Percentiles rank a stretch among this genome's conserved stretches.
Conservation (phyloP, 805 yeast species). For the Lipomyces kockii region DNA sequence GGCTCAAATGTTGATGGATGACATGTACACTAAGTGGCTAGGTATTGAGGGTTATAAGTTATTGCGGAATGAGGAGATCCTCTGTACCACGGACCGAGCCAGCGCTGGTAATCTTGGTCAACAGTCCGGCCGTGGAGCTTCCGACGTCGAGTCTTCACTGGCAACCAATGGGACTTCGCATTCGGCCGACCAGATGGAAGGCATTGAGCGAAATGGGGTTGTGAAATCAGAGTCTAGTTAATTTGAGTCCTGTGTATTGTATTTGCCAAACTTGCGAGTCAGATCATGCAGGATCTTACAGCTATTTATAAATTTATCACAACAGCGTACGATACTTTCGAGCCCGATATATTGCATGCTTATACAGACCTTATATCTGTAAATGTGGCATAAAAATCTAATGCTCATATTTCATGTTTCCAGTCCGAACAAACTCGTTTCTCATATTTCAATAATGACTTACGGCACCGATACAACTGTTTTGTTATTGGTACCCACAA, state of each 20-base stretch:
- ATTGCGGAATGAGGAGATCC: neutral
- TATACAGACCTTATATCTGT: no score
- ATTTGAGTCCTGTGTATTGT: neutral
- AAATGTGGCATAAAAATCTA: no score
- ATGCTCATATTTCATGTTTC: no score
- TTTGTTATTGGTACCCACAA: conserved; percentile 36
- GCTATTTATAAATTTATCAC: no score
- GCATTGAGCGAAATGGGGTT: neutral
- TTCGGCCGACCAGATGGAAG: neutral
- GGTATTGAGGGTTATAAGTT: conserved; percentile 27
- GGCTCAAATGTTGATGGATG: conserved; percentile 51
- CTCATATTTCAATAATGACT: no score
- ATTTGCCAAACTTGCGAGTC: neutral
- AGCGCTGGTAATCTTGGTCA: neutral
- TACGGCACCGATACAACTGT: conserved; percentile 28
- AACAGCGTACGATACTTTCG: no score
- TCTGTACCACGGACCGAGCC: neutral
- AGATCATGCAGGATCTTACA: neutral
- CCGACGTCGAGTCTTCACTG: neutral
- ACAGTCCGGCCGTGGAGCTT: neutral
- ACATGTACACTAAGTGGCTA: conserved; percentile 49
- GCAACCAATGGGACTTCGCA: neutral
- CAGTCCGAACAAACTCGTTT: no score
- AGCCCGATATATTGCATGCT: no score
- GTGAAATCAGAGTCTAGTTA: neutral